Percentiles rank a stretch among this genome's conserved stretches.
These are phyloP conservation scores for Aspergillus sp. DNA, from an alignment of 2,329 filamentous ascomycete genomes.

Conservation along the genomic window DNA sequence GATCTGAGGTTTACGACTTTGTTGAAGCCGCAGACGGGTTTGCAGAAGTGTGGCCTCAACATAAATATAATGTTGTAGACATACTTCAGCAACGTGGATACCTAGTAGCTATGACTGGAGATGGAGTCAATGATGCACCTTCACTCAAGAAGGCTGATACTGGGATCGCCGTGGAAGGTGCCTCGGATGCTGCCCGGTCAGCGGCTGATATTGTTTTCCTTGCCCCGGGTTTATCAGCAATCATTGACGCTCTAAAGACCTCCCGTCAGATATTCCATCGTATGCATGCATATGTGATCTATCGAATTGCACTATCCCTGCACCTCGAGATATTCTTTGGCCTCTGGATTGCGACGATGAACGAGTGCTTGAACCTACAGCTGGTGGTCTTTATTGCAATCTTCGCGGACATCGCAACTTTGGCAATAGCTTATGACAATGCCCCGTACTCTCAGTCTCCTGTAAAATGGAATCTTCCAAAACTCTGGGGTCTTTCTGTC, in stretches of 20 bases:
- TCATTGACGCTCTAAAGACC: constrained; percentile 90
- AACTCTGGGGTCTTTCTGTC: constrained; percentile 90
- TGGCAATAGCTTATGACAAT: constrained; percentile 92
- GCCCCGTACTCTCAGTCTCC: constrained; percentile 81
- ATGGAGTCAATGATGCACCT: constrained; percentile 91
- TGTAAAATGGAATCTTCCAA: constrained; percentile 93
- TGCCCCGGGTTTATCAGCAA: constrained; percentile 84
- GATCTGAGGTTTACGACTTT: constrained; percentile 92
- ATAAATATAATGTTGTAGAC: constrained; percentile 93
- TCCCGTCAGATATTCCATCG: constrained; percentile 94
- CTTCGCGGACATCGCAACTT: constrained; percentile 87
- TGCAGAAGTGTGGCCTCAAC: constrained; percentile 90
- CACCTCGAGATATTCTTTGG: constrained; percentile 90
- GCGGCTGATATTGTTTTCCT: constrained; percentile 94
- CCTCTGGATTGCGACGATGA: constrained; percentile 86
- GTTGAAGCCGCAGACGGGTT: constrained; percentile 94
- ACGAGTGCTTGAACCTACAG: constrained; percentile 79
- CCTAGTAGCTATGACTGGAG: constrained; percentile 93
- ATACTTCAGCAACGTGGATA: constrained; percentile 92
- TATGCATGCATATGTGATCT: constrained; percentile 95
- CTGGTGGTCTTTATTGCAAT: constrained; percentile 93
- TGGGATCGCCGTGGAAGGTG: constrained; percentile 90
- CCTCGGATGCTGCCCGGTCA: constrained; percentile 85
- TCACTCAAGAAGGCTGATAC: constrained; percentile 95
- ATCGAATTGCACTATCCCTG: constrained; percentile 88